Percentiles rank a stretch among this genome's conserved stretches.
phyloP scores from a whole-genome alignment of 768 basidiomycete genomes.

The Russula olivacea region DNA sequence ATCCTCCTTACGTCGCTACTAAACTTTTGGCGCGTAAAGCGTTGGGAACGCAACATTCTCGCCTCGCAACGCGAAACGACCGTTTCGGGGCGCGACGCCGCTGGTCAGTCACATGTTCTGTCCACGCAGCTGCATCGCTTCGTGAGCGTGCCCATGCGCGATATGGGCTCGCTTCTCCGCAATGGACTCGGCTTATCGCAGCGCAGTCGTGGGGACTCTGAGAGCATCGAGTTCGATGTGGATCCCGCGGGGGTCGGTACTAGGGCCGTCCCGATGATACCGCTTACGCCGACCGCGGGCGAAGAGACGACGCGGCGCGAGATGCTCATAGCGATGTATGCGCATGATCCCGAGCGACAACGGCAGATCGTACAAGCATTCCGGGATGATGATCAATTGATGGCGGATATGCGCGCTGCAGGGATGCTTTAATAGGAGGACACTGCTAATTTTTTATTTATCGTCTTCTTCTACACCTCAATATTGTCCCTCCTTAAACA shows the following conservation, averaged over 20 bases:
- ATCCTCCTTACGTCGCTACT: constrained; percentile 85
- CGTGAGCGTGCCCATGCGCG: constrained; percentile 27
- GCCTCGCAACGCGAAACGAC: constrained; percentile 43
- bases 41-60: constrained; percentile 77
- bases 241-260: constrained; percentile 3
- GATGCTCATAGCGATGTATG: constrained; percentile 38
- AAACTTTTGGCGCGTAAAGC: constrained; percentile 84
- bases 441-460: neutral
- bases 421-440: constrained; percentile 51
- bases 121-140: constrained; percentile 30
- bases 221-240: constrained; percentile 6
- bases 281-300: constrained; percentile 9
- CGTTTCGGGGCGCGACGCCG: constrained; percentile 25
- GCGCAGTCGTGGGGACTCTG: constrained; percentile 1
- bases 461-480: neutral
- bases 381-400: constrained; percentile 51
- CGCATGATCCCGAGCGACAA: constrained; percentile 40
- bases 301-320: constrained; percentile 31
- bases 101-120: constrained; percentile 23
- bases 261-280: constrained; percentile 11
- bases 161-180: constrained; percentile 31
- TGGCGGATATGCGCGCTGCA: constrained; percentile 54
- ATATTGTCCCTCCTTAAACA: neutral
- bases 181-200: constrained; percentile 31
- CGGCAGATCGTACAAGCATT: constrained; percentile 42